phyloP scores from a whole-genome alignment of 108 stramenopile genomes.

The Nitzschia sp. region DNA sequence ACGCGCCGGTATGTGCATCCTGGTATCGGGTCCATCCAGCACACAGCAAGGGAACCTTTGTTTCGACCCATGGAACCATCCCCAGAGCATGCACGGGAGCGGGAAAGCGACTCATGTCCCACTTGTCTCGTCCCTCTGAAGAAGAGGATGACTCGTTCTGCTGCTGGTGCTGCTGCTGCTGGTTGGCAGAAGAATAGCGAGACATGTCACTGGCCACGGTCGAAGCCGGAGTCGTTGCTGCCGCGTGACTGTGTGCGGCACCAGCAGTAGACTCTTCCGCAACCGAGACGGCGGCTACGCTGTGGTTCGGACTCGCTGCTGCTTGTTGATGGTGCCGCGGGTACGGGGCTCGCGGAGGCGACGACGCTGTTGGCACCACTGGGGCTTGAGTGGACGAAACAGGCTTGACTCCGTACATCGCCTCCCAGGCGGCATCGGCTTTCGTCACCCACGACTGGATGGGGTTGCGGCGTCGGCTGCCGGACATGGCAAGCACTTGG shows the following conservation, averaged over 20 bases:
- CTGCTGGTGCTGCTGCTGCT: too few species aligned
- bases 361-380: not conserved
- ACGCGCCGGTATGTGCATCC: not conserved
- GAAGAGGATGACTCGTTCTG: too few species aligned
- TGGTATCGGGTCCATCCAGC: not conserved
- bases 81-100: not conserved
- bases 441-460: not conserved
- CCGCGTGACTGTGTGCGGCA: not conserved
- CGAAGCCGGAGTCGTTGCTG: not conserved
- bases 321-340: not conserved
- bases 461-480: too few species aligned
- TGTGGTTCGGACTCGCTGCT: slow-evolving; percentile 14
- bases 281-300: slow-evolving; percentile 10
- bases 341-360: not conserved
- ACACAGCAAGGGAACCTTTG: not conserved
- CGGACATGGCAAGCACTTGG: not conserved
- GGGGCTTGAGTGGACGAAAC: not conserved
- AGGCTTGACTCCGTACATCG: too few species aligned
- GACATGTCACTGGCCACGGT: not conserved
- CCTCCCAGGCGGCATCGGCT: not conserved
- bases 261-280: slow-evolving; percentile 7
- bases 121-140: too few species aligned
- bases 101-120: too few species aligned
- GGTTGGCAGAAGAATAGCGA: too few species aligned
- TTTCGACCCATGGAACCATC: not conserved